These are phyloP conservation scores for Raffaelea deltoideospora DNA, from an alignment of 2,329 filamentous ascomycete genomes.

Conservation along the genomic window DNA sequence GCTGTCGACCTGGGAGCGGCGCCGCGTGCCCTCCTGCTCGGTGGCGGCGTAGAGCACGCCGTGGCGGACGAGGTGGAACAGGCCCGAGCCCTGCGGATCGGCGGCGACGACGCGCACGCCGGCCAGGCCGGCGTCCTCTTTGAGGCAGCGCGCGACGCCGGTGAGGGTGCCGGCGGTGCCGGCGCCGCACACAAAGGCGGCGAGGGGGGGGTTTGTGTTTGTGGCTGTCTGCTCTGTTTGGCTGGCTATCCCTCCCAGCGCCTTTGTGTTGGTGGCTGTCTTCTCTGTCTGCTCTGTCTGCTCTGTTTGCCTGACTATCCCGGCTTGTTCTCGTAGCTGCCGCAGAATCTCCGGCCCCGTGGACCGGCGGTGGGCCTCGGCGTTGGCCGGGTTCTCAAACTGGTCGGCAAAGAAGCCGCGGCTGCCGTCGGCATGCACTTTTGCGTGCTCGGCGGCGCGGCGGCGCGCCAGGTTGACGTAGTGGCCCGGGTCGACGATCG, in stretches of 20 bases:
- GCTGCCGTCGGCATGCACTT: conserved; percentile 38
- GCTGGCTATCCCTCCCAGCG: too few species aligned
- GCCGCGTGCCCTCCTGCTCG: conserved; percentile 78
- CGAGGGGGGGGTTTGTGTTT: conserved; percentile 26
- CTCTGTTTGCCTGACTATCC: too few species aligned
- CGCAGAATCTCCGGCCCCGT: conserved; percentile 82
- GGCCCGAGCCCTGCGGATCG: conserved; percentile 83
- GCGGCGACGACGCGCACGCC: conserved; percentile 63
- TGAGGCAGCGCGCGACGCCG: conserved; percentile 71
- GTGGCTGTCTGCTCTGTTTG: background rate
- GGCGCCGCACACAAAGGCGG: conserved; percentile 85
- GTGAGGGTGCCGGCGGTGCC: conserved; percentile 90
- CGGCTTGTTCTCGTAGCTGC: conserved; percentile 37
- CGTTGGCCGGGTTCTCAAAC: conserved; percentile 86
- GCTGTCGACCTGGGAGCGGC: conserved; percentile 83
- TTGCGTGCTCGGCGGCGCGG: conserved; percentile 61
- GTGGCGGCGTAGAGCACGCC: conserved; percentile 91
- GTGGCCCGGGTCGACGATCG: conserved; percentile 84
- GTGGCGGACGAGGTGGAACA: conserved; percentile 83
- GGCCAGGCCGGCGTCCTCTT: conserved; percentile 46
- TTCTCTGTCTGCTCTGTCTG: too few species aligned
- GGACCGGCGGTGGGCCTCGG: conserved; percentile 61
- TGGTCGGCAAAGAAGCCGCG: conserved; percentile 90
- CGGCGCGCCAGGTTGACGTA: conserved; percentile 84
- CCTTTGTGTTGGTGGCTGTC: too few species aligned